phyloP scores from a whole-genome alignment of 225 moss, liverwort and hornwort species.

The Bryum argenteum region DNA sequence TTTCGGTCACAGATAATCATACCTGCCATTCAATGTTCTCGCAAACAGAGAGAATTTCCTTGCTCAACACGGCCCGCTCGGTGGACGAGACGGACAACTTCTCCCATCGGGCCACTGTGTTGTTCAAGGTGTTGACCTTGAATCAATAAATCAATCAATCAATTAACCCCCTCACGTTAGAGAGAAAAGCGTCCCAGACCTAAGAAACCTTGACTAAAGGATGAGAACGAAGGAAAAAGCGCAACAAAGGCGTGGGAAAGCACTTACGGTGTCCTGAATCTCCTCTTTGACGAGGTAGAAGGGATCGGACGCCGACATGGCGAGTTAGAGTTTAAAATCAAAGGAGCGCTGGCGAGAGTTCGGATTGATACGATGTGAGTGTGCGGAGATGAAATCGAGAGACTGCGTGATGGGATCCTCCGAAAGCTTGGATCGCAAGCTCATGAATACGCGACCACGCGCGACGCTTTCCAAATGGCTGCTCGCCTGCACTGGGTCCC shows the following conservation, averaged over 20 bases:
- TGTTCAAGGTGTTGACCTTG: slow-evolving; percentile 52
- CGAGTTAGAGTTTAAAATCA: slow-evolving; percentile 7
- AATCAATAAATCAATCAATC: background rate
- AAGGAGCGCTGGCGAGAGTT: background rate
- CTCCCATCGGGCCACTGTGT: slow-evolving; percentile 58
- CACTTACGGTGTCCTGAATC: slow-evolving; percentile 73
- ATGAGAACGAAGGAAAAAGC: background rate
- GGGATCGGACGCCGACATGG: slow-evolving; percentile 88
- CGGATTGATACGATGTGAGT: background rate
- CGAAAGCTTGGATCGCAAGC: background rate
- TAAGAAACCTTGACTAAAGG: background rate
- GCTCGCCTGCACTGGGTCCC: too few relatives aligned
- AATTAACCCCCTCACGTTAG: background rate
- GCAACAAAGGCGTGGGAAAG: background rate
- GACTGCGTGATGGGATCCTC: too few relatives aligned
- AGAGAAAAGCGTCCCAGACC: background rate
- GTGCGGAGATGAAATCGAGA: background rate
- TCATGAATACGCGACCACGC: background rate
- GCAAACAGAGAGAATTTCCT: slow-evolving; percentile 64
- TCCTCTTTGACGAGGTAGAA: slow-evolving; percentile 95
- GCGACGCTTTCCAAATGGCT: background rate
- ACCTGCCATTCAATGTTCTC: slow-evolving; percentile 93
- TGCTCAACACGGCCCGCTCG: slow-evolving; percentile 56
- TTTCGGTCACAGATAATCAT: background rate
- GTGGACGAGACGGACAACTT: slow-evolving; percentile 52